Percentiles rank a stretch among this genome's conserved stretches.
These are phyloP conservation scores for Mucor racemosus DNA, from an alignment of 371 early-diverging fungal genomes.

Conservation along the genomic window DNA sequence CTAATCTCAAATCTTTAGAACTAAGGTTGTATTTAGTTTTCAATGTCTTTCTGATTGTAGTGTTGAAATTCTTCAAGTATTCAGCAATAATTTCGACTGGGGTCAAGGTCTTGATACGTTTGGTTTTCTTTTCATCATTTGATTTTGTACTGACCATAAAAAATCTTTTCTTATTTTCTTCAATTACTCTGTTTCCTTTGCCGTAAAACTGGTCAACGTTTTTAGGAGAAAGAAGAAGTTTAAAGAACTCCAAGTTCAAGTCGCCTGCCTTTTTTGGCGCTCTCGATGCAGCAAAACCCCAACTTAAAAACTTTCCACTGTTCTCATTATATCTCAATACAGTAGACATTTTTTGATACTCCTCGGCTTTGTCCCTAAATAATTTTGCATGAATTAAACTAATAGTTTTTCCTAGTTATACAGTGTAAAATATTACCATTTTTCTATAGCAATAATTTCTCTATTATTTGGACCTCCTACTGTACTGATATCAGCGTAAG, in stretches of 20 bases:
- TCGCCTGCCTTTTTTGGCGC: background rate
- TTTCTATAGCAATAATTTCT: background rate
- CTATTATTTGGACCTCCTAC: background rate
- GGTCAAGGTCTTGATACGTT: background rate
- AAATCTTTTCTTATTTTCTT: background rate
- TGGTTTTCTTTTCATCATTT: background rate
- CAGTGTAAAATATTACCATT: background rate
- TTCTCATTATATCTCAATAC: background rate
- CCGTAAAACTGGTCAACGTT: background rate
- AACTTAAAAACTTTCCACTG: background rate
- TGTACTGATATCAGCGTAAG: conserved; percentile 21
- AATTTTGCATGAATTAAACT: background rate
- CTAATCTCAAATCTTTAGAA: background rate
- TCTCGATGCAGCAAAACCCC: background rate
- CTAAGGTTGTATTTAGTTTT: background rate
- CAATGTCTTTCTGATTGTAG: background rate
- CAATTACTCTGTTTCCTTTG: background rate
- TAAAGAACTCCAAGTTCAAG: background rate
- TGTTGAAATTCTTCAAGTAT: background rate
- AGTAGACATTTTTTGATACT: background rate
- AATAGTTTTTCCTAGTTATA: background rate
- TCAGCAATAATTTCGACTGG: conserved; percentile 6
- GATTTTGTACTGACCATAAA: background rate
- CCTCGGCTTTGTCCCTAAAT: background rate
- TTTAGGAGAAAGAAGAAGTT: conserved; percentile 3